Conservation (phyloP, 129 eudicot genomes). For the Flaveria ramosissima region DNA sequence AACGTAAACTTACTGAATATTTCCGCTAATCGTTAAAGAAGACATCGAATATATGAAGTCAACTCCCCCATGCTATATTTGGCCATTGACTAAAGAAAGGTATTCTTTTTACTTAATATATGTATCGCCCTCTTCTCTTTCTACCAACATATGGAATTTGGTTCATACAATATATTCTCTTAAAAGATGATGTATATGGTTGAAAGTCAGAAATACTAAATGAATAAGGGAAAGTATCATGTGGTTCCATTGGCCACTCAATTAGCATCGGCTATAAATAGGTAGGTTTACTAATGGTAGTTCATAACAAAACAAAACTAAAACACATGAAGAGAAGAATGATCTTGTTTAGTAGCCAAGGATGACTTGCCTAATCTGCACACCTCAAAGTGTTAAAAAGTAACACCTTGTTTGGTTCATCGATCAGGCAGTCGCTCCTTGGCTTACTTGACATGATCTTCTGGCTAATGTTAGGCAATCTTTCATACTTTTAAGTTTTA, state of each 20-base stretch:
- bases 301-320: no score
- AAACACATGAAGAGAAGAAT: slow-evolving; percentile 20
- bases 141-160: no score
- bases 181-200: no score
- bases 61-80: background rate
- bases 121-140: no score
- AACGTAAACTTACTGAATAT: background rate
- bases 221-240: no score
- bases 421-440: slow-evolving; percentile 23
- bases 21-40: background rate
- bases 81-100: background rate
- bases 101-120: slow-evolving; percentile 13
- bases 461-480: slow-evolving; percentile 25
- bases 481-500: no score
- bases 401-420: slow-evolving; percentile 15
- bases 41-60: slow-evolving; percentile 17
- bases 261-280: no score
- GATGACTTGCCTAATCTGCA: slow-evolving; percentile 29
- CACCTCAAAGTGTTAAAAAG: slow-evolving; percentile 18
- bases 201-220: no score
- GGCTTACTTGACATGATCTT: slow-evolving; percentile 36
- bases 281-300: no score
- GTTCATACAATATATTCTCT: no score
- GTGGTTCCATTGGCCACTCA: no score
- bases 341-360: slow-evolving; percentile 37